Conservation (phyloP, 495 filamentous ascomycete species). For the Aspergillus olivimuriae region DNA sequence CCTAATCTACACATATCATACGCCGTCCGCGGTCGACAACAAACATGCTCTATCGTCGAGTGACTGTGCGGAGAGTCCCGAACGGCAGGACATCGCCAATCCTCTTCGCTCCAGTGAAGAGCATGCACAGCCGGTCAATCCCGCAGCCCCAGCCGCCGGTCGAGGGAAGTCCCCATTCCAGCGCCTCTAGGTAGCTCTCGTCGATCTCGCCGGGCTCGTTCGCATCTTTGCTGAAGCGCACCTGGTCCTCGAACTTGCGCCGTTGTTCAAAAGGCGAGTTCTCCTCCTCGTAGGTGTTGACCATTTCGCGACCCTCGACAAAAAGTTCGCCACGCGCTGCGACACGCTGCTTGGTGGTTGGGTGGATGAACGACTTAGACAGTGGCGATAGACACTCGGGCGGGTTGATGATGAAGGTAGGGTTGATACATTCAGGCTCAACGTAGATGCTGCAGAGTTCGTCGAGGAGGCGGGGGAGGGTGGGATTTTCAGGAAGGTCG, state of each 20-base stretch:
- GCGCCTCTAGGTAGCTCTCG: constrained; percentile 72
- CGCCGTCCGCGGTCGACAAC: not conserved
- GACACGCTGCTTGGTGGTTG: constrained; percentile 56
- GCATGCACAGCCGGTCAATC: constrained; percentile 83
- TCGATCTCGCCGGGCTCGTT: constrained; percentile 52
- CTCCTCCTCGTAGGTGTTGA: constrained; percentile 97
- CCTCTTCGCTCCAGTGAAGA: constrained; percentile 65
- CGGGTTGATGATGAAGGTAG: constrained; percentile 89
- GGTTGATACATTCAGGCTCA: constrained; percentile 60
- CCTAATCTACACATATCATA: not conserved
- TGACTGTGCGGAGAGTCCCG: constrained; percentile 62
- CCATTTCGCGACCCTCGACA: constrained; percentile 68
- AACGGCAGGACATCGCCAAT: constrained; percentile 84
- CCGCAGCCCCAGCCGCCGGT: constrained; percentile 97
- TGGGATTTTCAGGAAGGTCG: constrained; percentile 44
- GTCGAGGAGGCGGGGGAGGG: constrained; percentile 79
- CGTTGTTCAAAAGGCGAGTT: constrained; percentile 86
- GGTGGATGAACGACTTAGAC: constrained; percentile 70
- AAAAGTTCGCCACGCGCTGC: constrained; percentile 87
- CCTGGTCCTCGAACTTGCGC: constrained; percentile 68
- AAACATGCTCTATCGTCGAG: constrained; percentile 8
- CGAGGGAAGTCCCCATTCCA: constrained; percentile 84
- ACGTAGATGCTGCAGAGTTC: constrained; percentile 69
- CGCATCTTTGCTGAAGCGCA: constrained; percentile 33
- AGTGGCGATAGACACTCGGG: constrained; percentile 89